These are phyloP conservation scores for Gymnopus androsaceus DNA, from an alignment of 1,284 basidiomycete species.

Conservation along the genomic window DNA sequence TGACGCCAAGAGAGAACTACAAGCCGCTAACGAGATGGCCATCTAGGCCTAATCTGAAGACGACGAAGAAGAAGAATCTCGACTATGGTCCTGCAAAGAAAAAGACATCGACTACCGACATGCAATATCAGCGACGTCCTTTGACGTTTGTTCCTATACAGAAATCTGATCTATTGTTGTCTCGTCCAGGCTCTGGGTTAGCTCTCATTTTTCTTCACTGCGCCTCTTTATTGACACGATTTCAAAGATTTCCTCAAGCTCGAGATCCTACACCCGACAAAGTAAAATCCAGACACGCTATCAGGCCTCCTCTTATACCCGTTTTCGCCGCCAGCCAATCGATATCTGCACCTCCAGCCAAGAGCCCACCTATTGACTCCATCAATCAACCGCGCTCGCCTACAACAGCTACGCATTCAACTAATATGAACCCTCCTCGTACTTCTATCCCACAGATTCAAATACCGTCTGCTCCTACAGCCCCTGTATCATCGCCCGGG, in stretches of 20 bases:
- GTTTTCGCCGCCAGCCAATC: too few species aligned
- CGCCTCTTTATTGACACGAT: neutral
- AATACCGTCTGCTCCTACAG: too few species aligned
- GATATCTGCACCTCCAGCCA: too few species aligned
- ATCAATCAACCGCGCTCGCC: too few species aligned
- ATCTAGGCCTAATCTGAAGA: neutral
- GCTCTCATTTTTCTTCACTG: neutral
- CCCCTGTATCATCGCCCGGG: too few species aligned
- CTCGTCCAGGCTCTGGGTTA: neutral
- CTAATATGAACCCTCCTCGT: too few species aligned
- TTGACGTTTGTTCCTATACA: neutral
- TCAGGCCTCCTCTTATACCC: too few species aligned
- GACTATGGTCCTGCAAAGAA: neutral
- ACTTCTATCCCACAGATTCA: too few species aligned
- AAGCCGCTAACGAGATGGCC: constrained; percentile 6
- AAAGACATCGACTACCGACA: neutral
- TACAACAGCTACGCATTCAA: too few species aligned
- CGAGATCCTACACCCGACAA: neutral
- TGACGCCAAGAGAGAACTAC: neutral
- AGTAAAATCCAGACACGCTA: too few species aligned
- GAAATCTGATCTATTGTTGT: neutral
- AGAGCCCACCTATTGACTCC: too few species aligned
- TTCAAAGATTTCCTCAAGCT: too few species aligned
- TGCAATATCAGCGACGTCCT: neutral
- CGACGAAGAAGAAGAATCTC: neutral